Evolutionary conservation across 2,329 filamentous ascomycete genomes (phyloP), one percentile per base, ranked within the genome.

Genomic region (Phaeoacremonium minimum): DNA sequence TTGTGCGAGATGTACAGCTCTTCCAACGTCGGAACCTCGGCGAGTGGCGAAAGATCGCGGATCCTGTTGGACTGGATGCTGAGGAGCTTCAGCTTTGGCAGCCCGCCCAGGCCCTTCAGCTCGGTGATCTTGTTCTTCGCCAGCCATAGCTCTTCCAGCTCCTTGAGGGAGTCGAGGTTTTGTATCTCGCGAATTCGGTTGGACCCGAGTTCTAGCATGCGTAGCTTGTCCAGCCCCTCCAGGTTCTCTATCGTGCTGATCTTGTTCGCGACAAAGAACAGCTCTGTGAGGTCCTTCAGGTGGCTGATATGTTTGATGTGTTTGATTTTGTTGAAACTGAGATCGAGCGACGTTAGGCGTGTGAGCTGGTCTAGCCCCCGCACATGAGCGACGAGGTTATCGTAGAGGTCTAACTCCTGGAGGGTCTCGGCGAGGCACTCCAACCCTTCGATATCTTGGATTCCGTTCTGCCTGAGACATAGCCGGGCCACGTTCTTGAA

Each of bases 301-400:
- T 91, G 85, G 40, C 75, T 75, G 46, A 97, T 68, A 52, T 91
- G 81, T 63, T 95, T 95, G 68, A 98, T 95, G 63, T 96, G 90
- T 61, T 95, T 96, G 68, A 98, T 91, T 70, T 97, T 97, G 71
- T 98, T 98, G 77, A 96, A 98, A 60, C 87, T 94, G 35, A 98
- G 73, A 58, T 98, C 93, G 37, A 98, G 77, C 38, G 70, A 84
- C 6, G 77, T 87, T 36, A 98, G 75, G 43, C 85, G 73, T 11
- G 73, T 78, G 39, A 96, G 77, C 31, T 79, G 71, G 36, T 96
- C 89, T 31, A 98, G 74, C 18, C 87, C 87, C 47, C 83, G 82
- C 61, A 96, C 80, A 60, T 95, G 89, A 9, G 81, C 78, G 50
- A 98, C 89, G 14, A 95, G 74, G 61, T 98, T 98, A 65, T 98